Percentiles rank a stretch among this genome's conserved stretches.
phyloP scores from a whole-genome alignment of 2,329 filamentous ascomycete genomes.

The Byssochlamys sp. region DNA sequence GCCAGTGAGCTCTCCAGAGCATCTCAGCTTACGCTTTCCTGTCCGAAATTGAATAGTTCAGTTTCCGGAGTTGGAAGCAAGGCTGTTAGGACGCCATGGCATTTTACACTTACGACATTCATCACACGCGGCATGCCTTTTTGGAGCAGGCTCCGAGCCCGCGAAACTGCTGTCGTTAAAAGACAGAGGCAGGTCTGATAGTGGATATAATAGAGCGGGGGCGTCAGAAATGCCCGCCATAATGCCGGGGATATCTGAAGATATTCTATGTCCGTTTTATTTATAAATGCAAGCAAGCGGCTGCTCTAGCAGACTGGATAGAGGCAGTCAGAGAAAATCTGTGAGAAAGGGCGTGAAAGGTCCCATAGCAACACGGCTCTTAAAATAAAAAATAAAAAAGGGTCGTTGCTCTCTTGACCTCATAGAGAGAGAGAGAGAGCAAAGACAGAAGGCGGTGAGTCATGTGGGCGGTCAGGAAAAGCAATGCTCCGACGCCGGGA shows the following conservation, averaged over 20 bases:
- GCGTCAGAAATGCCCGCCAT: background rate
- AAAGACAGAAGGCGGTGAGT: constrained; percentile 17
- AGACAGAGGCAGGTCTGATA: constrained; percentile 2
- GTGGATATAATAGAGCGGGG: constrained; percentile 1
- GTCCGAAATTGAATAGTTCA: constrained; percentile 9
- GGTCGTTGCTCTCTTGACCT: background rate
- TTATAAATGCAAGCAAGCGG: background rate
- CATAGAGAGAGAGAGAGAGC: background rate
- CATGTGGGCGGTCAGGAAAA: constrained; percentile 28
- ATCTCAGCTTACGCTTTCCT: constrained; percentile 42
- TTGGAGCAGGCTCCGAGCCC: constrained; percentile 17
- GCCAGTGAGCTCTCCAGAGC: constrained; percentile 36
- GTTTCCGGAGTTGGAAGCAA: constrained; percentile 4
- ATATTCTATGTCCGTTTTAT: background rate
- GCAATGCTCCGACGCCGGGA: constrained; percentile 2
- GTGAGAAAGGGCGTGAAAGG: background rate
- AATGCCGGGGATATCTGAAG: background rate
- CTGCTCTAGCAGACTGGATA: background rate
- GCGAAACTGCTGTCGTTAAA: background rate
- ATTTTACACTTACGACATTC: constrained; percentile 36
- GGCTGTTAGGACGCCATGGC: constrained; percentile 4
- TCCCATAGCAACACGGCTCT: background rate
- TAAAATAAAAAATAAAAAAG: too few species aligned
- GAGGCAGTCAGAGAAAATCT: background rate
- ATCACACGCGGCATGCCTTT: constrained; percentile 40